Percentiles rank a stretch among this genome's conserved stretches.
Conservation (phyloP, 257 asterid species). For the Petunia axillaris region DNA sequence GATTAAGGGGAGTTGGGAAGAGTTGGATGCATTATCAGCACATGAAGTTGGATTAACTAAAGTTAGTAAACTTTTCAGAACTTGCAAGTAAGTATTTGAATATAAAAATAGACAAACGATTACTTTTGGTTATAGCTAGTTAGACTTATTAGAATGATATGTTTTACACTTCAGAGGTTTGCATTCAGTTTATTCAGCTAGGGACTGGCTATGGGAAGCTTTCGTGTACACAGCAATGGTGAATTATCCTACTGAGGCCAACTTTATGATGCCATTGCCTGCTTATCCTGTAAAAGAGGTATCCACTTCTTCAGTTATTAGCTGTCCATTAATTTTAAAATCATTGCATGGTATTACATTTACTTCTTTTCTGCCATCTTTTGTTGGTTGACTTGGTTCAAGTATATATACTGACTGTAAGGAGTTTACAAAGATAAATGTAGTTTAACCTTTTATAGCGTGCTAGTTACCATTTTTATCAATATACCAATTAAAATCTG, state of each 20-base stretch:
- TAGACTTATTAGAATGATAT: neutral
- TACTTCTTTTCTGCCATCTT: neutral
- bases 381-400: too few relatives aligned
- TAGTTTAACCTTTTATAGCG: too few relatives aligned
- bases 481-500: neutral
- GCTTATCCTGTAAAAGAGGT: slow-evolving; percentile 79
- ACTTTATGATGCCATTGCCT: slow-evolving; percentile 73
- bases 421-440: too few relatives aligned
- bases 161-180: slow-evolving; percentile 41
- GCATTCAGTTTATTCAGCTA: slow-evolving; percentile 45
- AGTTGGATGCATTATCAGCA: slow-evolving; percentile 46
- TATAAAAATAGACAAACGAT: neutral
- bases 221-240: slow-evolving; percentile 72
- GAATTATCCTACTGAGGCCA: slow-evolving; percentile 70
- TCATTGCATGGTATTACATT: neutral
- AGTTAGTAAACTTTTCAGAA: slow-evolving; percentile 59
- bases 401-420: too few relatives aligned
- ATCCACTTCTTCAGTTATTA: neutral
- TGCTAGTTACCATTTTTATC: too few relatives aligned
- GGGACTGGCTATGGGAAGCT: slow-evolving; percentile 76
- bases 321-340: too few relatives aligned
- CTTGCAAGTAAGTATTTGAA: slow-evolving; percentile 68
- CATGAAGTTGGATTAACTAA: slow-evolving; percentile 44
- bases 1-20: slow-evolving; percentile 76
- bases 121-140: neutral